phyloP scores from a whole-genome alignment of 495 filamentous ascomycete genomes.

The Sporormia fimetaria region DNA sequence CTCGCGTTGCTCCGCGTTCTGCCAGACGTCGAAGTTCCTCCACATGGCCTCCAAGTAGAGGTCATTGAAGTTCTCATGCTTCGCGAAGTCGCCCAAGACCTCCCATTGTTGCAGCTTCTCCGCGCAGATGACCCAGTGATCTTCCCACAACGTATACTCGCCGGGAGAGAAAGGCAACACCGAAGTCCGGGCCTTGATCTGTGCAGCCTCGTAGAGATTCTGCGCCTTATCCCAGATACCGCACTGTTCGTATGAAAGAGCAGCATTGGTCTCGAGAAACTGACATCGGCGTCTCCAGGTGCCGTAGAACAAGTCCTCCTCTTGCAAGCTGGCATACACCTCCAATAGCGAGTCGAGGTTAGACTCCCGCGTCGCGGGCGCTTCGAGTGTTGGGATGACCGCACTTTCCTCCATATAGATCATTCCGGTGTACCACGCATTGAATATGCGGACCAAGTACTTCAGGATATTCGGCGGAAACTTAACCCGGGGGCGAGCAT shows the following conservation, averaged over 20 bases:
- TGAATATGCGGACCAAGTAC: conserved; percentile 78
- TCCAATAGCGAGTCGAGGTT: conserved; percentile 90
- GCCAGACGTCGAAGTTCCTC: conserved; percentile 90
- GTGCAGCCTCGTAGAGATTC: conserved; percentile 86
- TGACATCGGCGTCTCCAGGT: conserved; percentile 92
- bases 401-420: conserved; percentile 74
- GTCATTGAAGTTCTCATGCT: conserved; percentile 97
- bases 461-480: conserved; percentile 94
- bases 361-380: conserved; percentile 70
- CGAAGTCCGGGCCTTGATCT: conserved; percentile 91
- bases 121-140: conserved; percentile 95
- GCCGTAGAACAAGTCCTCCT: conserved; percentile 96
- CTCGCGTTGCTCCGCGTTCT: conserved; percentile 69
- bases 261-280: conserved; percentile 93
- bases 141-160: conserved; percentile 99
- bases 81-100: conserved; percentile 91
- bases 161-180: conserved; percentile 87
- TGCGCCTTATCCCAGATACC: conserved; percentile 99
- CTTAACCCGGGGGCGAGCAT: conserved; percentile 71
- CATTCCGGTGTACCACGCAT: conserved; percentile 88
- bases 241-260: conserved; percentile 93
- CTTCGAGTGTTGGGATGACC: conserved; percentile 74
- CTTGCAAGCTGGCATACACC: conserved; percentile 75
- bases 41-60: conserved; percentile 90
- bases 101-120: conserved; percentile 99